Base-by-base conservation (phyloP, 2,329 filamentous ascomycete genomes). In the Camptophora hylomeconis region DNA sequence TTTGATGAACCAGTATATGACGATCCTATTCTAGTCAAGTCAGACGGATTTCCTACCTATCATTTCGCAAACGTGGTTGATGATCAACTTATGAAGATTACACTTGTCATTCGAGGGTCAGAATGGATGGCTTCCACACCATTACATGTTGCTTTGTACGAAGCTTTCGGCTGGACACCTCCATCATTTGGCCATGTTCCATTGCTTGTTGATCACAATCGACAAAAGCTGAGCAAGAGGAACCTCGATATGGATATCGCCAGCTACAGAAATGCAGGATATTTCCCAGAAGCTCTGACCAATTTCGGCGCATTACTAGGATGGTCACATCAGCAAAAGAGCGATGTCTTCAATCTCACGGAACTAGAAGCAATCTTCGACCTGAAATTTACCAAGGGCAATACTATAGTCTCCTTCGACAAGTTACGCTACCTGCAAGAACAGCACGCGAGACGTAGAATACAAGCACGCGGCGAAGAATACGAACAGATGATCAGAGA, bases 51-150 rank as follows among this genome's bases (percentile, higher is more conserved):
- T 40, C 89, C 89, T 0, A 98, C 92, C 0, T 98, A 98, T 48
- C 89, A 98, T 53, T 76, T 98, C 37, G 89, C 89, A 4, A 98
- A 95, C 48, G 87, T 98, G 6, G 77, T 98, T 4, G 89, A 98
- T 48, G 89, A 98, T 48, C 82, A 94, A 52, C 63, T 79, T 36
- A 98, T 98, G 89, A 61, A 81, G 35, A 92, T 98, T 42, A 94
- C 86, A 0, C 87, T 95, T 53, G 89, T 98, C 9, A 80, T 98
- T 34, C 75, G 89, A 22, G 89, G 87, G 30, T 77, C 79, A 15
- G 89, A 98, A 68, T 98, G 89, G 89, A 79, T 98, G 58, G 73
- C 87, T 18, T 93, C 86, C 1, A 95, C 89, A 0, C 84, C 86
- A 1, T 80, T 79, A 49, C 75, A 80, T 49, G 59, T 78, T 33